Percentiles rank a stretch among this genome's conserved stretches.
Evolutionary conservation across 192 early-diverging fungal genomes (phyloP).

Genomic region (Podila horticola): DNA sequence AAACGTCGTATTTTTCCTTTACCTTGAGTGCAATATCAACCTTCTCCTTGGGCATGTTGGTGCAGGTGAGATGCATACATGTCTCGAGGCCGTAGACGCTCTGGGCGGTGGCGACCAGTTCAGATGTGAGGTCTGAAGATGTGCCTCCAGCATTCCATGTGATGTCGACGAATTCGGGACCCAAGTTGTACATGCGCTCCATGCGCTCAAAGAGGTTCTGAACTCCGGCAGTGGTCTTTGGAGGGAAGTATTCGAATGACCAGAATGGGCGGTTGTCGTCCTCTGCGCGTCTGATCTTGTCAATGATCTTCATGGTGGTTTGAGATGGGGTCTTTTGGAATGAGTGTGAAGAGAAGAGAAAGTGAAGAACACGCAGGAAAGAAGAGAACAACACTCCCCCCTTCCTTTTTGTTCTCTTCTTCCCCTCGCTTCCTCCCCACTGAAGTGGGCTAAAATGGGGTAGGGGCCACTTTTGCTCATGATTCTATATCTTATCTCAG

Average conservation of each 20-base stretch:
- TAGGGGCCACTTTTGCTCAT: too few species aligned
- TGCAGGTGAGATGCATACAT: conserved; percentile 98
- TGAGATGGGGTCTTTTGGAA: neutral
- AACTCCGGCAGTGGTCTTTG: conserved; percentile 86
- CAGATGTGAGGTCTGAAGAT: conserved; percentile 86
- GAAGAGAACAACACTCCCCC: neutral
- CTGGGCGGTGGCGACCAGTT: conserved; percentile 91
- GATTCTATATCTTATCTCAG: too few species aligned
- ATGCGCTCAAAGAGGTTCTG: conserved; percentile 95
- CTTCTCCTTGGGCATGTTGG: conserved; percentile 93
- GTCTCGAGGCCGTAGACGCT: conserved; percentile 95
- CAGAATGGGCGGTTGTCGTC: conserved; percentile 76
- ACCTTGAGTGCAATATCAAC: conserved; percentile 86
- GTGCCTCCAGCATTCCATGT: conserved; percentile 96
- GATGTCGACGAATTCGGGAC: conserved; percentile 86
- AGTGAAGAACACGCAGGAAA: neutral
- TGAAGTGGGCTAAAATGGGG: too few species aligned
- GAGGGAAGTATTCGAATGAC: conserved; percentile 99
- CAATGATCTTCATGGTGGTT: conserved; percentile 74
- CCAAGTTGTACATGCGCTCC: conserved; percentile 94
- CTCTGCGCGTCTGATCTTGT: conserved; percentile 75
- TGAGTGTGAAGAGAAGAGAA: neutral
- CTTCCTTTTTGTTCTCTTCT: too few species aligned
- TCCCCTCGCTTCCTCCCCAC: too few species aligned
- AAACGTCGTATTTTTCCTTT: conserved; percentile 51